A percentile compares a stretch with the other conserved stretches of the same genome.
phyloP scores from a whole-genome alignment of 805 yeast genomes.

The Clavispora asparagi region DNA sequence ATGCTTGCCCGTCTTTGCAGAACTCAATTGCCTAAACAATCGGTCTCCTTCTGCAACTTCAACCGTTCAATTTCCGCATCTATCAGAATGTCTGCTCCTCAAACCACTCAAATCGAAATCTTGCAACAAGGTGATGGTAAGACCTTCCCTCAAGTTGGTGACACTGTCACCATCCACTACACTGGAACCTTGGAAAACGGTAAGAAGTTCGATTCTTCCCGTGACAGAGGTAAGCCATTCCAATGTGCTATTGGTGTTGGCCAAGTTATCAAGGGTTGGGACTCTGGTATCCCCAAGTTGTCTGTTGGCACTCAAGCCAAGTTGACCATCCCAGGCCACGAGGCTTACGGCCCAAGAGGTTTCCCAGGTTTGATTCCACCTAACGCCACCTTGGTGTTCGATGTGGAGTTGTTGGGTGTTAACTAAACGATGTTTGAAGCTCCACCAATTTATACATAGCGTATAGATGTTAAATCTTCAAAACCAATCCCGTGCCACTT shows the following conservation, averaged over 20 bases:
- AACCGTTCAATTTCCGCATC: conserved; percentile 5
- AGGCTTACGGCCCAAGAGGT: conserved; percentile 93
- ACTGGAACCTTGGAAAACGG: conserved; percentile 94
- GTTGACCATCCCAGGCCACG: conserved; percentile 86
- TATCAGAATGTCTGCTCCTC: conserved; percentile 33
- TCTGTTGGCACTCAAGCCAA: conserved; percentile 91
- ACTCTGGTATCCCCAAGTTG: conserved; percentile 86
- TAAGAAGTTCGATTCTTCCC: conserved; percentile 91
- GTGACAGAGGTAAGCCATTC: conserved; percentile 94
- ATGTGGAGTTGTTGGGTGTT: conserved; percentile 65
- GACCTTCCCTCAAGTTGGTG: conserved; percentile 83
- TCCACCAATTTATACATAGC: neutral
- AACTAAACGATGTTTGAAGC: conserved; percentile 26
- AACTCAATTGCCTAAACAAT: conserved; percentile 6
- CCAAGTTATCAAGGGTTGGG: conserved; percentile 97
- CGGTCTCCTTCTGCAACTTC: conserved; percentile 3
- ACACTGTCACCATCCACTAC: conserved; percentile 89
- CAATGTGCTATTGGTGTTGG: conserved; percentile 93
- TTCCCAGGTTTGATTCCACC: conserved; percentile 97
- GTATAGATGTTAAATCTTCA: neutral
- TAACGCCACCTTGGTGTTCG: conserved; percentile 85
- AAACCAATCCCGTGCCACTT: neutral
- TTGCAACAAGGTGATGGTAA: conserved; percentile 71
- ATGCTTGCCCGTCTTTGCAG: conserved; percentile 11
- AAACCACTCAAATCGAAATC: conserved; percentile 37